phyloP scores from a whole-genome alignment of 352 stramenopile species.

The Phytophthora pluvialis region DNA sequence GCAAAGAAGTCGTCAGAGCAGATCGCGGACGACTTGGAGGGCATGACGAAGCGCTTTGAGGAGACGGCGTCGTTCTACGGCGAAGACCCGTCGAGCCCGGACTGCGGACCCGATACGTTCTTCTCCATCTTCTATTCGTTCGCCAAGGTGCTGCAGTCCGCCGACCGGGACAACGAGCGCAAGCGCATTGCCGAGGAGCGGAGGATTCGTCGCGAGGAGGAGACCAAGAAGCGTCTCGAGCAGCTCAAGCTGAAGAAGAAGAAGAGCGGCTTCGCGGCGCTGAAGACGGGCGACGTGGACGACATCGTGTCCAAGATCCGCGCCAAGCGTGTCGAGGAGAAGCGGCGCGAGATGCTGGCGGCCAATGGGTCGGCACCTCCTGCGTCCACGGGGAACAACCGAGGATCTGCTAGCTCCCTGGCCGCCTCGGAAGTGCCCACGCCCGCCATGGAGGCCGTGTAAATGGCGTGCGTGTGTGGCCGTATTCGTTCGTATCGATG shows the following conservation, averaged over 20 bases:
- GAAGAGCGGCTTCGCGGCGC: slow-evolving; percentile 62
- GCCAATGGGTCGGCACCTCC: slow-evolving; percentile 36
- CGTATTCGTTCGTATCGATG: slow-evolving; percentile 27
- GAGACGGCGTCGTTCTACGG: slow-evolving; percentile 76
- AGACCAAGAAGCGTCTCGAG: slow-evolving; percentile 83
- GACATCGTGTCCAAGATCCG: slow-evolving; percentile 88
- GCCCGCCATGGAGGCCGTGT: slow-evolving; percentile 42
- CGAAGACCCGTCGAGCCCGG: slow-evolving; percentile 73
- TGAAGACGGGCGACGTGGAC: slow-evolving; percentile 84
- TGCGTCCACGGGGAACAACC: slow-evolving; percentile 32
- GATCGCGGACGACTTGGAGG: slow-evolving; percentile 59
- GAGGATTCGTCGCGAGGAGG: slow-evolving; percentile 72
- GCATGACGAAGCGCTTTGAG: slow-evolving; percentile 71
- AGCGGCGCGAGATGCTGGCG: slow-evolving; percentile 64
- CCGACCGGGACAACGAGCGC: slow-evolving; percentile 85
- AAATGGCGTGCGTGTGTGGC: slow-evolving; percentile 24
- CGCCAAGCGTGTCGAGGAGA: slow-evolving; percentile 79
- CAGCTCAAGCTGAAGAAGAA: slow-evolving; percentile 86
- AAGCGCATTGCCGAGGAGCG: slow-evolving; percentile 85
- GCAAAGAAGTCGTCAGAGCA: slow-evolving; percentile 67
- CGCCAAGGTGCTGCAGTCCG: slow-evolving; percentile 79
- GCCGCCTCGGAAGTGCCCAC: slow-evolving; percentile 19
- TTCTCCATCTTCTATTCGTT: slow-evolving; percentile 91
- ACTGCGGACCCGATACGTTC: slow-evolving; percentile 77
- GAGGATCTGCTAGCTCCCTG: slow-evolving; percentile 21